Conservation (phyloP, 495 filamentous ascomycete genomes). For the Hyaloscypha finlandica region DNA sequence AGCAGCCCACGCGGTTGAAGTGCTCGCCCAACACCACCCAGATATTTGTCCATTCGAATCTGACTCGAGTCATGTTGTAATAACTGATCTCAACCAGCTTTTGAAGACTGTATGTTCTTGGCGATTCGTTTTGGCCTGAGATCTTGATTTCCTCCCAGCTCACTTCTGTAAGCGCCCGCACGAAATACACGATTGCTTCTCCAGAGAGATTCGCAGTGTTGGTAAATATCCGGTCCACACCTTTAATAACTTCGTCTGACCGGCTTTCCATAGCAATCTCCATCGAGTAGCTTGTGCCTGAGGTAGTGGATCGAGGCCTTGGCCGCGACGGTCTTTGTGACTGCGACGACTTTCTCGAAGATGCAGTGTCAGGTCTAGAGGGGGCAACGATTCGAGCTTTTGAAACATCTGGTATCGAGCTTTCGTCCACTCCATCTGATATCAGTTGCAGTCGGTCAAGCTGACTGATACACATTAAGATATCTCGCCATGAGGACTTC, state of each 20-base stretch:
- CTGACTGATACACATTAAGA: slow-evolving; percentile 93
- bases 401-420: slow-evolving; percentile 87
- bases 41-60: slow-evolving; percentile 97
- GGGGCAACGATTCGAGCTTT: slow-evolving; percentile 72
- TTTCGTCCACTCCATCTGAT: slow-evolving; percentile 89
- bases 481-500: slow-evolving; percentile 89
- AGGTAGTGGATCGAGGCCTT: slow-evolving; percentile 65
- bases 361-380: slow-evolving; percentile 39
- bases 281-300: slow-evolving; percentile 68
- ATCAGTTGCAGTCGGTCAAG: slow-evolving; percentile 96
- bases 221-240: slow-evolving; percentile 93
- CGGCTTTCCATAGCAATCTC: slow-evolving; percentile 91
- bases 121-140: slow-evolving; percentile 91
- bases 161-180: slow-evolving; percentile 88
- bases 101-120: slow-evolving; percentile 93
- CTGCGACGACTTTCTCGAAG: slow-evolving; percentile 67
- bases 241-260: slow-evolving; percentile 87
- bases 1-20: slow-evolving; percentile 96
- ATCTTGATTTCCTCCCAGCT: slow-evolving; percentile 99
- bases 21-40: slow-evolving; percentile 96
- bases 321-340: slow-evolving; percentile 56
- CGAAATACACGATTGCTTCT: slow-evolving; percentile 97
- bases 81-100: slow-evolving; percentile 98
- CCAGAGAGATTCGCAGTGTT: slow-evolving; percentile 91
- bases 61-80: slow-evolving; percentile 98